These are phyloP conservation scores for Zea luxurians DNA, from an alignment of 176 grass and related monocot species.

Conservation along the genomic window DNA sequence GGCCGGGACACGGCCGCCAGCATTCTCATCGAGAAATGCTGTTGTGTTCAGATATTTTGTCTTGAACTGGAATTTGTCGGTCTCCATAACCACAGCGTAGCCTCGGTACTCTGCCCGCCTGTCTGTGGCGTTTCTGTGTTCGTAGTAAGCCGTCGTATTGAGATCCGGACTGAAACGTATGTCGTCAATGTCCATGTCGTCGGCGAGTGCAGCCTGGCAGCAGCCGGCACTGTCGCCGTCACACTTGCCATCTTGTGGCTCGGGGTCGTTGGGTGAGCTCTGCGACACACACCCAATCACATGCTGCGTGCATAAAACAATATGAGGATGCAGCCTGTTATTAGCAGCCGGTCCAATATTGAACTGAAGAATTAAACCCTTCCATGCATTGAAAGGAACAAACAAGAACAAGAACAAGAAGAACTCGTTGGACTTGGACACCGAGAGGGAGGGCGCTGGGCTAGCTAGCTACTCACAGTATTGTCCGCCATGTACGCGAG, in stretches of 20 bases:
- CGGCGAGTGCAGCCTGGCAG: constrained; percentile 14
- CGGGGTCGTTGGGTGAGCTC: not conserved
- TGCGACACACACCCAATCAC: not conserved
- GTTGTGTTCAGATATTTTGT: constrained; percentile 12
- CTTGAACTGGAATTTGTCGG: not conserved
- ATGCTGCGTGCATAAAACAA: not conserved
- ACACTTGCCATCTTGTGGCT: not conserved
- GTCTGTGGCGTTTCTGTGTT: too few relatives aligned
- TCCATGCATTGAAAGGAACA: too few relatives aligned
- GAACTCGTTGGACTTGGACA: too few relatives aligned
- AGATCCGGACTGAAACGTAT: too few relatives aligned
- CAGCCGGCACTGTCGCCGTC: constrained; percentile 24
- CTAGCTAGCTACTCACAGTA: constrained; percentile 1
- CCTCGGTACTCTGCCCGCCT: not conserved
- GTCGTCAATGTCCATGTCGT: not conserved
- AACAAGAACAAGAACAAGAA: too few relatives aligned
- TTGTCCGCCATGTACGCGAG: not conserved
- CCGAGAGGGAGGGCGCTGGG: too few relatives aligned
- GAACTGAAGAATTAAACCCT: too few relatives aligned
- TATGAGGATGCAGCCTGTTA: too few relatives aligned
- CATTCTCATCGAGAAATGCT: not conserved
- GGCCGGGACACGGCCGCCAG: constrained; percentile 1
- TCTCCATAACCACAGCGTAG: constrained; percentile 19
- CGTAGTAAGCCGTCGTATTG: too few relatives aligned
- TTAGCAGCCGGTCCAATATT: too few relatives aligned